Conservation (phyloP, 2,329 filamentous ascomycete species). For the Diaporthe vaccinii region DNA sequence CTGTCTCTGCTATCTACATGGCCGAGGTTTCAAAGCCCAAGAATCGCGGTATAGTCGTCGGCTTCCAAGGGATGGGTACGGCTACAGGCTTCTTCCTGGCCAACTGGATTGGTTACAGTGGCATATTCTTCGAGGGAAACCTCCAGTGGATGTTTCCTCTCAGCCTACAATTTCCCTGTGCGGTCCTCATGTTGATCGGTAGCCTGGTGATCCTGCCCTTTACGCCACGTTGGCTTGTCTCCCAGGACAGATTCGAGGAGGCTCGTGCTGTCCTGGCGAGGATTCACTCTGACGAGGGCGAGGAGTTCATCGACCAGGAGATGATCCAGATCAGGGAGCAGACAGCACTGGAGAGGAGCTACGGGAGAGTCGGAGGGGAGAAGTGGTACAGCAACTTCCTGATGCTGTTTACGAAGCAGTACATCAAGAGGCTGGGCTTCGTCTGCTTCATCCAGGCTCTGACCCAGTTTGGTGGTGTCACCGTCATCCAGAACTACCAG, state of each 20-base stretch:
- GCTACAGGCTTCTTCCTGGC: constrained; percentile 54
- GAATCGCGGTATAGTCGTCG: constrained; percentile 47
- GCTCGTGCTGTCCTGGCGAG: constrained; percentile 45
- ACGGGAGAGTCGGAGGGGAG: constrained; percentile 38
- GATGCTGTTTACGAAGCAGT: constrained; percentile 48
- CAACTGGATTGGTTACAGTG: constrained; percentile 56
- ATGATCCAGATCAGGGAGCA: constrained; percentile 46
- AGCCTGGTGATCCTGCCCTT: constrained; percentile 45
- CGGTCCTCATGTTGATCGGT: constrained; percentile 16
- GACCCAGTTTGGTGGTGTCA: constrained; percentile 49
- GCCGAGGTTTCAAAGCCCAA: constrained; percentile 46
- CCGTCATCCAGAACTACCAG: constrained; percentile 52
- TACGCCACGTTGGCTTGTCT: constrained; percentile 47
- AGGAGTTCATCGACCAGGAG: constrained; percentile 44
- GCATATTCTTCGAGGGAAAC: constrained; percentile 49
- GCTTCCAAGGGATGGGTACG: constrained; percentile 50
- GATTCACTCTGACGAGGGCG: constrained; percentile 43
- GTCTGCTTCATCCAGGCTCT: constrained; percentile 50
- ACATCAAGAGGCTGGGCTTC: constrained; percentile 47
- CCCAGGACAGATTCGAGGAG: constrained; percentile 46
- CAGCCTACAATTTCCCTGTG: constrained; percentile 47
- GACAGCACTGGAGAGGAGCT: constrained; percentile 44
- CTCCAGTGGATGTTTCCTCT: constrained; percentile 53
- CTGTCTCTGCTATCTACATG: constrained; percentile 47
- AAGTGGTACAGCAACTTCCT: constrained; percentile 29